Conservation (phyloP, 352 stramenopile species). For the Globisporangium takayamanum region DNA sequence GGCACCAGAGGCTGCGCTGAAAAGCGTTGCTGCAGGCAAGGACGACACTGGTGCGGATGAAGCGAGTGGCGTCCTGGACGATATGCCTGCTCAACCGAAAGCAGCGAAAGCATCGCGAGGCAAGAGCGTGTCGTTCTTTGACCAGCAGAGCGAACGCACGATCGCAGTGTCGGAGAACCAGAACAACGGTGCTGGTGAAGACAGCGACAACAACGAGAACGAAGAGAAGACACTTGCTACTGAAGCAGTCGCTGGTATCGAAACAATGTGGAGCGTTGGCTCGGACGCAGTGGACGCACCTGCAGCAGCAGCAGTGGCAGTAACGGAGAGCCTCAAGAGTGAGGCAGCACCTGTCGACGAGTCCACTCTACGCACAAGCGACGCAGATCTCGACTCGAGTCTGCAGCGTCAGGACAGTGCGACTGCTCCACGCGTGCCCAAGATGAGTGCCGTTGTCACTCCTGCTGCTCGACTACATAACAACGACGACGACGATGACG, state of each 20-base stretch:
- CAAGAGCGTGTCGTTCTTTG: slow-evolving; percentile 10
- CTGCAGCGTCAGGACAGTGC: too few relatives aligned
- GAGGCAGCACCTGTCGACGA: too few relatives aligned
- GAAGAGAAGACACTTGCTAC: neutral
- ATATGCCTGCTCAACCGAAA: too few relatives aligned
- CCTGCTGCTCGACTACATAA: neutral
- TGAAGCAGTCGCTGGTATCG: neutral
- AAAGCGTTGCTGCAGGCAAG: too few relatives aligned
- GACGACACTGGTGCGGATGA: neutral
- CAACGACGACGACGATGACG: neutral
- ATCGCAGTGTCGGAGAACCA: slow-evolving; percentile 4
- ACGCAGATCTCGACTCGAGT: too few relatives aligned
- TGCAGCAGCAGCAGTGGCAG: neutral
- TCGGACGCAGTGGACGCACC: neutral
- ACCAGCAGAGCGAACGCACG: neutral
- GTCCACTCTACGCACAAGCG: too few relatives aligned
- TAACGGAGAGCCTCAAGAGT: too few relatives aligned
- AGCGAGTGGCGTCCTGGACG: neutral
- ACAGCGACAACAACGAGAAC: neutral
- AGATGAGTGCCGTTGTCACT: neutral
- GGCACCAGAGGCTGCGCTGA: too few relatives aligned
- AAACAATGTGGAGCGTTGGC: neutral
- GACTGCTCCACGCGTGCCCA: neutral
- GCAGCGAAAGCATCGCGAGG: neutral
- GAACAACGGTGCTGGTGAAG: neutral